phyloP scores from a whole-genome alignment of 352 stramenopile genomes.

The Phytophthora kernoviae region DNA sequence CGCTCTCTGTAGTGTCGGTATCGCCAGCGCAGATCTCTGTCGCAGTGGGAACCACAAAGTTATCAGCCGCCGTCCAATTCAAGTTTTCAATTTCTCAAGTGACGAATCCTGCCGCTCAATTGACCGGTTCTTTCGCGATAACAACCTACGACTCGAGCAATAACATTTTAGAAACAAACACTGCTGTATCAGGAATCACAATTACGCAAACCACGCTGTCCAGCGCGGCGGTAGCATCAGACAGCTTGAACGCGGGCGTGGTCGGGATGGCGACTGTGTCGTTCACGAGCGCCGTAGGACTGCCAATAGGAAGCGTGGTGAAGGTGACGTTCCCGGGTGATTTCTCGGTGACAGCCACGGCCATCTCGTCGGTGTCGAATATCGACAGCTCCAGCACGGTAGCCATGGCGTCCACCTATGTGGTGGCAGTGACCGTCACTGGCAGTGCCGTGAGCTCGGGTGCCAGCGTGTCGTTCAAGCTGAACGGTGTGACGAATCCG shows the following conservation, averaged over 20 bases:
- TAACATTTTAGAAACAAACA: slow-evolving; percentile 11
- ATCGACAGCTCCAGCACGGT: slow-evolving; percentile 36
- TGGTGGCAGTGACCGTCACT: slow-evolving; percentile 35
- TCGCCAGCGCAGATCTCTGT: slow-evolving; percentile 27
- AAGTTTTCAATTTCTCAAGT: slow-evolving; percentile 36
- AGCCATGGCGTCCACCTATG: slow-evolving; percentile 8
- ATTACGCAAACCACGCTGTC: slow-evolving; percentile 29
- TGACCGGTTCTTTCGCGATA: slow-evolving; percentile 28
- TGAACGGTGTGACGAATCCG: slow-evolving; percentile 59
- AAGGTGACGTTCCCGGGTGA: slow-evolving; percentile 43
- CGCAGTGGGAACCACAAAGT: slow-evolving; percentile 18
- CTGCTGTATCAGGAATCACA: neutral
- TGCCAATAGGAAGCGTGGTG: slow-evolving; percentile 43
- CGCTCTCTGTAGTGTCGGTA: slow-evolving; percentile 29
- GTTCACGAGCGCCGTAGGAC: slow-evolving; percentile 43
- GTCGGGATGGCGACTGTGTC: slow-evolving; percentile 27
- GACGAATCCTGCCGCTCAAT: slow-evolving; percentile 34
- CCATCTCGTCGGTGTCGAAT: slow-evolving; percentile 26
- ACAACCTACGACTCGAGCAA: slow-evolving; percentile 25
- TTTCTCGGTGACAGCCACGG: slow-evolving; percentile 31
- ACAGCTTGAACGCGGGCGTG: slow-evolving; percentile 37
- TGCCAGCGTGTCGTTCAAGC: slow-evolving; percentile 40
- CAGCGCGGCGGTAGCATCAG: slow-evolving; percentile 17
- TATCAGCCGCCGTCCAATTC: slow-evolving; percentile 28
- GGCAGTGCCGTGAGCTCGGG: slow-evolving; percentile 29